Base-by-base conservation (phyloP, 116 monocot genomes). In the Dioscorea cayenensis region DNA sequence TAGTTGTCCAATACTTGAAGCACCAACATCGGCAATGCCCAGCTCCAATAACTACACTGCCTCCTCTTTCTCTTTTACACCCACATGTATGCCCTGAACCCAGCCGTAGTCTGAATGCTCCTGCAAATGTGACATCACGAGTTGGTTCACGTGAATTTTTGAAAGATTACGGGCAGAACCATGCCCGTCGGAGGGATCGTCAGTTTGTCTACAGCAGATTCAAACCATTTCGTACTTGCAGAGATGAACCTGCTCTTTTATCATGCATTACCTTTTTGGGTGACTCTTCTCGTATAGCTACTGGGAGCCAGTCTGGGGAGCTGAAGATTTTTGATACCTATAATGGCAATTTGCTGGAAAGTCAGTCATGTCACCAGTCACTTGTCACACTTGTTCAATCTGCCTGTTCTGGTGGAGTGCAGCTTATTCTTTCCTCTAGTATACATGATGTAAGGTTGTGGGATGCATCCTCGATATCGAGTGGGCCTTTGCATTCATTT, bases 11-110 rank as follows among this genome's bases (percentile, higher is more conserved):
- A 51, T 94, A 94, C 48, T 81, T 99, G 77, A 99, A 99, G 79
- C 91, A 99, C 43, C 99, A 99, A 48, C 99, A 94, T 79, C 85
- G 99, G 6, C 99, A 99, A 60, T 99, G 99, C 61, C 91, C 99
- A 43, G 94, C 91, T 60, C 94, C 99, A 18, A 91, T 99, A 75
- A 99, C 99, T 27, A 99, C 99, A 58, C 74, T 99, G 25, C 99
- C 99, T 23, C 94, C 99, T 28, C 94, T 99, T 25, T 99, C 94
- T 75, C 91, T 99, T 49, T 75, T 99, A 61, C 99, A 99, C 21
- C 91, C 91, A 20, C 99, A 99, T 78, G 85, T 94, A 19, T 99
- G 94, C 62, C 99, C 99, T 23, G 99, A 99, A 32, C 89, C 94
- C 8, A 94, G 91, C 67, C 87, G 81, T 37, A 82, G 72, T 49